Conservation (phyloP, 805 yeast genomes). For the Limtongia smithiae region DNA sequence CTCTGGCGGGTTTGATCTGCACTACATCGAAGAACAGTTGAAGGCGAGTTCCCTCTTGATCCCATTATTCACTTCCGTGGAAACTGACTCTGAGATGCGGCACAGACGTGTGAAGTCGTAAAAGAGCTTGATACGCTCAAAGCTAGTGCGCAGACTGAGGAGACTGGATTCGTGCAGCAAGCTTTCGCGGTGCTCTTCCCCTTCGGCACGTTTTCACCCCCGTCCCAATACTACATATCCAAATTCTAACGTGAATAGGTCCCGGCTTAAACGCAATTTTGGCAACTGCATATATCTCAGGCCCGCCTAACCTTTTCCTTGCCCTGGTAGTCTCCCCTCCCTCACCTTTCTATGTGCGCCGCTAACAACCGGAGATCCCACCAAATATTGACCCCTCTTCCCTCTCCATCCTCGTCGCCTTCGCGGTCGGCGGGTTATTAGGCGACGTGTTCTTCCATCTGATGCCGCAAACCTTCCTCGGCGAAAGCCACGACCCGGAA, state of each 20-base stretch:
- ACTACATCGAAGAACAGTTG: slow-evolving; percentile 14
- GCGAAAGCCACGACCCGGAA: slow-evolving; percentile 45
- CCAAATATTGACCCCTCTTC: slow-evolving; percentile 50
- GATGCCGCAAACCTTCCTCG: slow-evolving; percentile 63
- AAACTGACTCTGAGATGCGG: slow-evolving; percentile 17
- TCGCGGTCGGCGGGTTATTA: slow-evolving; percentile 71
- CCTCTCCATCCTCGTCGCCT: slow-evolving; percentile 56
- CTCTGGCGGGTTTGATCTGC: slow-evolving; percentile 19
- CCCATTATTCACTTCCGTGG: background rate
- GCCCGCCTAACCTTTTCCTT: slow-evolving; percentile 58
- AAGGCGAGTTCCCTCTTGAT: slow-evolving; percentile 5
- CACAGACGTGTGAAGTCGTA: slow-evolving; percentile 43
- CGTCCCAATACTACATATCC: background rate
- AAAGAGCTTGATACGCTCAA: slow-evolving; percentile 38
- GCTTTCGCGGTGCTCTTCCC: slow-evolving; percentile 42
- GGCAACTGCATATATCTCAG: slow-evolving; percentile 62
- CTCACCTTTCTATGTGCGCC: background rate
- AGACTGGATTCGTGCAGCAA: slow-evolving; percentile 37
- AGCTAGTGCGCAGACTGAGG: slow-evolving; percentile 24
- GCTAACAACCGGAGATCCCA: slow-evolving; percentile 42
- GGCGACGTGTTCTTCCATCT: slow-evolving; percentile 74
- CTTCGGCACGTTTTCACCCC: slow-evolving; percentile 27
- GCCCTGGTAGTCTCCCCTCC: slow-evolving; percentile 36
- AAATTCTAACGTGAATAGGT: background rate
- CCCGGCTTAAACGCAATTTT: slow-evolving; percentile 60